These are phyloP conservation scores for Microcos paniculata DNA, from an alignment of 345 rosid genomes.

Conservation along the genomic window DNA sequence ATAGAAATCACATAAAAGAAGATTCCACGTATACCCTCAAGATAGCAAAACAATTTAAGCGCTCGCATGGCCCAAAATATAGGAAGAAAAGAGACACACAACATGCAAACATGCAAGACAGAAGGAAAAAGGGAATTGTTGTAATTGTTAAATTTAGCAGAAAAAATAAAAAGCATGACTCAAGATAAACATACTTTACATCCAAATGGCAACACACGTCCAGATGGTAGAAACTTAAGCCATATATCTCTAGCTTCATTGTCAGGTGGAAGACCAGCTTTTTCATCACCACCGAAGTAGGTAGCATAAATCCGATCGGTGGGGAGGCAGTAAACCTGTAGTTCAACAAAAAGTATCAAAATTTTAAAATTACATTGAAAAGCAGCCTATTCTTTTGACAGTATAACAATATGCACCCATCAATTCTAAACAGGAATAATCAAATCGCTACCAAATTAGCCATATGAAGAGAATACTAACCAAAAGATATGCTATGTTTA, in stretches of 20 bases:
- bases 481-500: not conserved
- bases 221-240: slow-evolving; percentile 79
- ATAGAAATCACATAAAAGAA: not conserved
- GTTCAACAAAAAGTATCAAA: not conserved
- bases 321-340: slow-evolving; percentile 76
- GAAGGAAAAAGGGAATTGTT: not conserved
- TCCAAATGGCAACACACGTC: slow-evolving; percentile 82
- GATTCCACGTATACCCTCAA: not conserved
- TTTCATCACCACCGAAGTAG: slow-evolving; percentile 96
- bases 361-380: not conserved
- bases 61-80: not conserved
- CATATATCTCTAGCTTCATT: slow-evolving; percentile 82
- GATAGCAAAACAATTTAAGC: not conserved
- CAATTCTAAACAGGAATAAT: not conserved
- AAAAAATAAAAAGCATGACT: not conserved
- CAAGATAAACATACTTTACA: slow-evolving; percentile 60
- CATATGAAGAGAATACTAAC: not conserved
- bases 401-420: not conserved
- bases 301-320: slow-evolving; percentile 84
- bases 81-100: slow-evolving; percentile 5
- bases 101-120: not conserved
- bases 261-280: slow-evolving; percentile 85
- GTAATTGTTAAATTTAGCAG: not conserved
- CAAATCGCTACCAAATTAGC: not conserved
- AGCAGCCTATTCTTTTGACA: not conserved